Evolutionary conservation across 2,329 filamentous ascomycete genomes (phyloP).

Genomic region (Tolypocladium pustulatum): DNA sequence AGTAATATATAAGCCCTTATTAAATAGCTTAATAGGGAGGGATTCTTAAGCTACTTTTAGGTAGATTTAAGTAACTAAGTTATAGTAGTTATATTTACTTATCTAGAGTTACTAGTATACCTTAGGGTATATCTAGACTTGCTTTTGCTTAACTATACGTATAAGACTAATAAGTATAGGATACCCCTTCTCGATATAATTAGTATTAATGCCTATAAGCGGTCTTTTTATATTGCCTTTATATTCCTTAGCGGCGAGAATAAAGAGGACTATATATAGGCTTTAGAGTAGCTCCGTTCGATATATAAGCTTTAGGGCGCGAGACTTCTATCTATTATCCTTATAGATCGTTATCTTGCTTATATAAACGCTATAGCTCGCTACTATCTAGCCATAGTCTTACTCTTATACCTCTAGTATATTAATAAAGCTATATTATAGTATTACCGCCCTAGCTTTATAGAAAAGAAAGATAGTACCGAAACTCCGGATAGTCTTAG

Average conservation of each 20-base stretch:
- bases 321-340: slow-evolving; percentile 7
- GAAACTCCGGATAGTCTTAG: not conserved
- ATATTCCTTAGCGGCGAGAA: slow-evolving; percentile 8
- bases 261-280: slow-evolving; percentile 9
- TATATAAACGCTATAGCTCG: slow-evolving; percentile 7
- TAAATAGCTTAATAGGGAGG: slow-evolving; percentile 8
- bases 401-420: slow-evolving; percentile 9
- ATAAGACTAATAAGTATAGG: slow-evolving; percentile 13
- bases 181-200: slow-evolving; percentile 14
- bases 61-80: slow-evolving; percentile 7
- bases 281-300: not conserved
- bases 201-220: slow-evolving; percentile 9
- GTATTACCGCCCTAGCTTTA: slow-evolving; percentile 5
- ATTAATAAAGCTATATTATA: slow-evolving; percentile 8
- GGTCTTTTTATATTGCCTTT: slow-evolving; percentile 13
- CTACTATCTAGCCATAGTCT: slow-evolving; percentile 4
- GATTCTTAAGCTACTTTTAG: slow-evolving; percentile 6
- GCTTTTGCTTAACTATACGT: slow-evolving; percentile 12
- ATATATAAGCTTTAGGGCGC: not conserved
- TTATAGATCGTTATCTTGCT: slow-evolving; percentile 9
- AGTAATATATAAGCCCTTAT: slow-evolving; percentile 8
- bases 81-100: slow-evolving; percentile 11
- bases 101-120: slow-evolving; percentile 11
- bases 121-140: slow-evolving; percentile 10
- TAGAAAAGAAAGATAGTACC: too few species aligned